Evolutionary conservation across 164 flowering plant genomes (phyloP).

Genomic region (Tetracentron sinense): DNA sequence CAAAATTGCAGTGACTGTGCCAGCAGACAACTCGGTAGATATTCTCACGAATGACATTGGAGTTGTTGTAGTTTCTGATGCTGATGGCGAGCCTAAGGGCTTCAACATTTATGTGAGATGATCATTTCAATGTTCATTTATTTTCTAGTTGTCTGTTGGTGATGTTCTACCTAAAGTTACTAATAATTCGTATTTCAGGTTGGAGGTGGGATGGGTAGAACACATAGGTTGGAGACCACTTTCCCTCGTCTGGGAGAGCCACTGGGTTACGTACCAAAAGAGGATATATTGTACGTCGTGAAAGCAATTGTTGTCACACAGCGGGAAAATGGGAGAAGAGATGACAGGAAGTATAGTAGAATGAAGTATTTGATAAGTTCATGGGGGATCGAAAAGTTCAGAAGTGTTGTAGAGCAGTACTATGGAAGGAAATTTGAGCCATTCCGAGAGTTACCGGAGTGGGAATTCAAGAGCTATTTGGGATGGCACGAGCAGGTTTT

Average conservation of each 20-base stretch:
- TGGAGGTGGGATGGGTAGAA: constrained; percentile 99
- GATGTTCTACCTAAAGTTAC: background rate
- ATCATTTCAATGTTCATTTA: background rate
- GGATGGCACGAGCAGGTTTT: constrained; percentile 98
- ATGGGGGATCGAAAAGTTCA: constrained; percentile 98
- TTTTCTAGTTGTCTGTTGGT: background rate
- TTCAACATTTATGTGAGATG: constrained; percentile 84
- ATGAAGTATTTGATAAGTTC: constrained; percentile 88
- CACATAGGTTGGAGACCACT: constrained; percentile 80
- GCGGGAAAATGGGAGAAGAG: constrained; percentile 95
- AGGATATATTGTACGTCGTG: constrained; percentile 89
- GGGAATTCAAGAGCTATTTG: constrained; percentile 92
- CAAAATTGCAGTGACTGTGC: constrained; percentile 94
- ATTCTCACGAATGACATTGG: constrained; percentile 97
- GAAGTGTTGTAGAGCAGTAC: constrained; percentile 82
- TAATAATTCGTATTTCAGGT: constrained; percentile 49
- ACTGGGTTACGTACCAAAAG: constrained; percentile 90
- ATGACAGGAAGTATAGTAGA: constrained; percentile 93
- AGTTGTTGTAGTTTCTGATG: constrained; percentile 77
- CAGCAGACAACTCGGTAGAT: constrained; percentile 93
- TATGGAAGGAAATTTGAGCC: constrained; percentile 96
- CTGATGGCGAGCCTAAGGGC: constrained; percentile 86
- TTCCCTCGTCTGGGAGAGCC: constrained; percentile 95
- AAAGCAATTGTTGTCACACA: constrained; percentile 98
- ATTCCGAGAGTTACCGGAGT: constrained; percentile 72